Conservation (phyloP, 345 rosid genomes). For the Arabis alpina region DNA sequence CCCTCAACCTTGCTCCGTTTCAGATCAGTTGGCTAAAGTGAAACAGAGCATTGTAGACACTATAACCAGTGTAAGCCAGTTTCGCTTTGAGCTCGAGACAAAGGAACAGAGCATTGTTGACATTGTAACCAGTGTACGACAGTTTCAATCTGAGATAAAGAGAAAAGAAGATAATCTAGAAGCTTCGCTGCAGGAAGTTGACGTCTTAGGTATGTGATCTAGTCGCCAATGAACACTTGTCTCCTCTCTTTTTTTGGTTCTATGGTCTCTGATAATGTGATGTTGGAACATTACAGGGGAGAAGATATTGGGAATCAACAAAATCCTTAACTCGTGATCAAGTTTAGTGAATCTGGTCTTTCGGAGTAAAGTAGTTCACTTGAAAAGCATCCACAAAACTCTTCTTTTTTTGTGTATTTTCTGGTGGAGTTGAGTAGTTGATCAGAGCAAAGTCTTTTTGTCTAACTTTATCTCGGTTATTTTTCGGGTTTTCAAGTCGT, state of each 20-base stretch:
- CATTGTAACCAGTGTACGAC: not conserved
- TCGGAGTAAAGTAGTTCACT: no score
- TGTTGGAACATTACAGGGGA: constrained; percentile 22
- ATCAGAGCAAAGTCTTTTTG: no score
- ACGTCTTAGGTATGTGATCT: constrained; percentile 17
- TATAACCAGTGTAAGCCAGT: not conserved
- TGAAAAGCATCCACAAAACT: no score
- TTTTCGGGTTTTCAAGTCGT: no score
- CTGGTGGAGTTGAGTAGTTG: no score
- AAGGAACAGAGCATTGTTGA: constrained; percentile 15
- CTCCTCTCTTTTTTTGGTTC: not conserved
- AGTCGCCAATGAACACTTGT: not conserved
- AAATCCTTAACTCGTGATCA: constrained; percentile 15
- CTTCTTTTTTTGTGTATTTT: no score
- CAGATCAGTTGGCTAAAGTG: constrained; percentile 26
- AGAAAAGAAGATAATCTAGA: constrained; percentile 22
- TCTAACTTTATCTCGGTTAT: no score
- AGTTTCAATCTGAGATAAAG: constrained; percentile 9
- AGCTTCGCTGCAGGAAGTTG: constrained; percentile 24
- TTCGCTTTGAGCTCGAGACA: not conserved
- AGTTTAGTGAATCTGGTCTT: constrained; percentile 2
- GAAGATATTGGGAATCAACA: constrained; percentile 21
- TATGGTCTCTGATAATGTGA: not conserved
- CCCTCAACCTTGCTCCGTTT: constrained; percentile 18
- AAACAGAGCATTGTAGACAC: constrained; percentile 12